Conservation (phyloP, 148 eudicot species). For the Polygonum maritimum region DNA sequence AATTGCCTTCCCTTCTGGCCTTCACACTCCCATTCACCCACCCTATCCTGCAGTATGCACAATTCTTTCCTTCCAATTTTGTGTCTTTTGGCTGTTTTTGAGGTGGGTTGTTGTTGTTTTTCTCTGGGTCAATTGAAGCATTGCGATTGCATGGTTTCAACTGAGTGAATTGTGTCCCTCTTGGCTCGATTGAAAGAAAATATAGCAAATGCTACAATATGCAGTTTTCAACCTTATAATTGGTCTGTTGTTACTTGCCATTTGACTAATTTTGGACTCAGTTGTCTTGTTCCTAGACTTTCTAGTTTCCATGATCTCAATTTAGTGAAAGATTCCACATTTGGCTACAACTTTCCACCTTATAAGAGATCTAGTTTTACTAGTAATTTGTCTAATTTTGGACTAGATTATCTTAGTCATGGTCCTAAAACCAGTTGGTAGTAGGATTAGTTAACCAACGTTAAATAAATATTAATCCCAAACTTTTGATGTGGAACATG, state of each 20-base stretch:
- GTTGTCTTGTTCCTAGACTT: not conserved
- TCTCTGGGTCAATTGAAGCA: not conserved
- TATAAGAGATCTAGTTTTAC: too few species aligned
- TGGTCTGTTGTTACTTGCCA: not conserved
- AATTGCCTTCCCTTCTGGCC: not conserved
- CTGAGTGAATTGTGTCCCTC: not conserved
- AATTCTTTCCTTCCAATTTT: not conserved
- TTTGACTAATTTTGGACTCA: not conserved
- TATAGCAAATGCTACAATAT: not conserved
- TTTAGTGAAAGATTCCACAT: too few species aligned
- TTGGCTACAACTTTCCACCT: not conserved
- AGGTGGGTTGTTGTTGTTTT: not conserved
- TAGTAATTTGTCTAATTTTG: too few species aligned
- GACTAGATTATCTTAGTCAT: too few species aligned
- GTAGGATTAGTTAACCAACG: too few species aligned
- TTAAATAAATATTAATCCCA: too few species aligned
- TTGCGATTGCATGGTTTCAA: not conserved
- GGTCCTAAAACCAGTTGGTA: too few species aligned
- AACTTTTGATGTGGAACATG: too few species aligned
- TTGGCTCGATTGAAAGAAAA: not conserved
- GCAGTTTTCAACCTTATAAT: not conserved
- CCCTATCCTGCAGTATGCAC: not conserved
- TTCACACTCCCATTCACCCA: constrained; percentile 2
- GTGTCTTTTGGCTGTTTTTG: not conserved
- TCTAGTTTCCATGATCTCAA: not conserved